Evolutionary conservation across 2,329 filamentous ascomycete genomes (phyloP).

Genomic region (Alternaria sp.): DNA sequence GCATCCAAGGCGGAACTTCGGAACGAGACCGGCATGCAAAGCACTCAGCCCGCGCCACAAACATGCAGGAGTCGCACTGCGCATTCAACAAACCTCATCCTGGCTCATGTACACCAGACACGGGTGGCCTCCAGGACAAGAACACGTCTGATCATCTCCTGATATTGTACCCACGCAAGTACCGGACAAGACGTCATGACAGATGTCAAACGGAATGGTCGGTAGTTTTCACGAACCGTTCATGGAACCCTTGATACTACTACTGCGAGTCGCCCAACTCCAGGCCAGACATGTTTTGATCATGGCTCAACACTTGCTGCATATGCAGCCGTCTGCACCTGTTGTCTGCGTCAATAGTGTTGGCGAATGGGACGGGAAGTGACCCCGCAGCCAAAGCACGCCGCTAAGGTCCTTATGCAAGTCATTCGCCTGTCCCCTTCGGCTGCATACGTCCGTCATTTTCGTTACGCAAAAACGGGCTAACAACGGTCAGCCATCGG

Average conservation of each 20-base stretch:
- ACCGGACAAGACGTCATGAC: constrained; percentile 11
- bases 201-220: background rate
- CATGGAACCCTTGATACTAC: background rate
- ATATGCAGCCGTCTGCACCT: constrained; percentile 27
- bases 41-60: constrained; percentile 13
- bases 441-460: constrained; percentile 27
- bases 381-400: constrained; percentile 38
- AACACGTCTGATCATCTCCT: background rate
- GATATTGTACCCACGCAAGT: background rate
- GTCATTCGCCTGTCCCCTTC: constrained; percentile 43
- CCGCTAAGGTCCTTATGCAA: constrained; percentile 43
- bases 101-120: constrained; percentile 4
- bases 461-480: constrained; percentile 30
- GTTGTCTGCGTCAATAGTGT: constrained; percentile 13
- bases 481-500: constrained; percentile 28
- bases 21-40: constrained; percentile 11
- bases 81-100: constrained; percentile 11
- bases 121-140: background rate
- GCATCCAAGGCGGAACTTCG: constrained; percentile 14
- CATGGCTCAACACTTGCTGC: constrained; percentile 21
- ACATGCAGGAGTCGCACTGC: constrained; percentile 13
- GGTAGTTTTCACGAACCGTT: constrained; percentile 1
- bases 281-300: background rate
- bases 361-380: constrained; percentile 33
- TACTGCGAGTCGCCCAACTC: constrained; percentile 1